A percentile compares a stretch with the other conserved stretches of the same genome.
Evolutionary conservation across 2,329 filamentous ascomycete genomes (phyloP).

Genomic region (Neopestalotiopsis rosae): DNA sequence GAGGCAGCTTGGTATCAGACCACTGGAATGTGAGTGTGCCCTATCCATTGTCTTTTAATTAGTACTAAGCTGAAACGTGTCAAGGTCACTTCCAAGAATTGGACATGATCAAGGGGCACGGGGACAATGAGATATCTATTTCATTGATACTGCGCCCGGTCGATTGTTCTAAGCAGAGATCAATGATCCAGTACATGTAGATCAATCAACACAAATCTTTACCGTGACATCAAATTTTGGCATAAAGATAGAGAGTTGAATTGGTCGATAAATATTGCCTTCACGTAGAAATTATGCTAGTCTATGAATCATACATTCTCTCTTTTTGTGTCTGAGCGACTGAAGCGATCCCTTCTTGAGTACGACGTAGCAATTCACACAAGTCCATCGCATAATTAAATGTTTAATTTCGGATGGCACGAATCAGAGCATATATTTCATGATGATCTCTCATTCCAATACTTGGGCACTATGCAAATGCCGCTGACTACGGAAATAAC

Average conservation of each 20-base stretch:
- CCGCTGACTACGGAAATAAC: not conserved
- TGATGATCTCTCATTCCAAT: too few relatives aligned
- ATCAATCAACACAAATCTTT: too few relatives aligned
- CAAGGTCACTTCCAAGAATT: not conserved
- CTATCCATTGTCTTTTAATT: not conserved
- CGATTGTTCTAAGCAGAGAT: not conserved
- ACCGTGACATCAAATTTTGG: too few relatives aligned
- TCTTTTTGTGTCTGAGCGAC: too few relatives aligned
- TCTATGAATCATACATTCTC: too few relatives aligned
- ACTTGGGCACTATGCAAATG: not conserved
- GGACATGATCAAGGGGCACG: not conserved
- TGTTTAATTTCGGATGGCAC: not conserved
- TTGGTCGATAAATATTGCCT: too few relatives aligned
- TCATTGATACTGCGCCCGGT: not conserved
- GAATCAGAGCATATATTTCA: not conserved
- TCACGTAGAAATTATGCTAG: too few relatives aligned
- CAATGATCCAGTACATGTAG: not conserved
- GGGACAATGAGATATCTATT: not conserved
- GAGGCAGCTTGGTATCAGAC: conserved; percentile 4
- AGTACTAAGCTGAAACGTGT: not conserved
- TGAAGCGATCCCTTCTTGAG: too few relatives aligned
- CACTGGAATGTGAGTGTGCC: not conserved
- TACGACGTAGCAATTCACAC: too few relatives aligned
- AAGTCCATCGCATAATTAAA: not conserved
- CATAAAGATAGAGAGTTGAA: too few relatives aligned